Base-by-base conservation (phyloP, 345 rosid genomes). In the Citrus trifoliata region DNA sequence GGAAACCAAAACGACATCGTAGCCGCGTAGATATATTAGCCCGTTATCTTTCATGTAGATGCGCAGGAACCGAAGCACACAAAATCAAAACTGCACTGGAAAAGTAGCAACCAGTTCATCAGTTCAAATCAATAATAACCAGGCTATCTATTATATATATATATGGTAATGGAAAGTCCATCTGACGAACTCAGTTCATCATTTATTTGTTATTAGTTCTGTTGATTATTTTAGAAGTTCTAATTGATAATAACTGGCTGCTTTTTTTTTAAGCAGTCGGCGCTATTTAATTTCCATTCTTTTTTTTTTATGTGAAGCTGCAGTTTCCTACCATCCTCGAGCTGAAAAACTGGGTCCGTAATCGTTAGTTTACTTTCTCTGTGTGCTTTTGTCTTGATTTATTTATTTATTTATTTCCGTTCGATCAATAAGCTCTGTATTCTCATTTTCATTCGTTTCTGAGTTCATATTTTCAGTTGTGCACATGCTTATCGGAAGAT, bases 301-400 rank as follows among this genome's bases (percentile, higher is more conserved):
- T 93, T 93, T 78, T 79, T 94, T 64, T 95, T 13, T 93, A 85
- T 64, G 88, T 97, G 61, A 96, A 92, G 93, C 89, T 96, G 98
- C 99, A 96, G 56, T 96, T 96, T 82, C 98, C 99, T 22, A 94
- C 98, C 69, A 89, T 94, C 73, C 85, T 96, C 67, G 98, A 94
- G 82, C 98, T 93, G 80, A 32, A 93, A 92, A 85, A 96, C 92
- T 60, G 98, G 99, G 98, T 94, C 24, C 5, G 73, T 67, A 27
- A 16, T 63, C 65, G 84, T 58, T 22, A 8, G 7, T 19, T 56
- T 76, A n/a, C 48, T 64, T 63, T 27, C 60, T 4, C 1, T 1
- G 0, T 65, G 10, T 5, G 35, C 18, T 65, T 35, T 10, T 21
- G 2, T 33, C 25, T 22, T 40, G 10, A 9, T 38, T 38, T 38